Base-by-base conservation (phyloP, 345 rosid genomes). In the Salix exigua region DNA sequence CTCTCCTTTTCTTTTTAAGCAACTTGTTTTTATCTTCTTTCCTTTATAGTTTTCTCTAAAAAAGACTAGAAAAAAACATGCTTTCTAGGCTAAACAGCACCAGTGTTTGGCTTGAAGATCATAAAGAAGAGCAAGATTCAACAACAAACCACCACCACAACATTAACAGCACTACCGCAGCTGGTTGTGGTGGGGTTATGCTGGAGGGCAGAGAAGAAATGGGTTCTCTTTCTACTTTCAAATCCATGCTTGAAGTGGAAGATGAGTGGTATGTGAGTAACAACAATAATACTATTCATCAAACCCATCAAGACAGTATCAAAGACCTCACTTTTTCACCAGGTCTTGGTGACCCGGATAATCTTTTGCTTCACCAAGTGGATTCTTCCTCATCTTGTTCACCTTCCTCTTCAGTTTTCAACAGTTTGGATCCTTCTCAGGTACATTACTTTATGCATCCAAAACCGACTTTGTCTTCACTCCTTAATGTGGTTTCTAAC, bases 381-480 rank as follows among this genome's bases (percentile, higher is more conserved):
- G 90, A 87, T 87, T 88, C 90, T 25, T 85, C 90, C 19, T 79
- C 92, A 44, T 87, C 92, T 35, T 86, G 89, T 65, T 89, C 90
- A 18, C 88, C 89, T n/a, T 78, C 83, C 11, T 71, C 92, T 76
- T 87, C 92, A 61, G 86, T 89, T 81, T 89, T 89, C 82, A 87
- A 86, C 87, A 86, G 86, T 70, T 75, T 89, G 4, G 92, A 86
- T 77, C 88, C 89, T 18, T 87, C 89, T 86, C 92, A 87, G 71
- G 83, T 81, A 18, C 92, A 86, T 68, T 86, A 81, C 85, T 79
- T 85, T 53, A 68, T 86, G 86, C 82, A 84, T n/a, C 84, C 89
- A 30, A 87, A 85, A 67, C 82, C 77, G 53, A 46, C 63, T 38
- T 37, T 87, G 44, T 74, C 87, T 78, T 77, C 91, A 19, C 72